Evolutionary conservation across 2,329 filamentous ascomycete species (phyloP).

Genomic region (Phyllosticta paracitricarpa): DNA sequence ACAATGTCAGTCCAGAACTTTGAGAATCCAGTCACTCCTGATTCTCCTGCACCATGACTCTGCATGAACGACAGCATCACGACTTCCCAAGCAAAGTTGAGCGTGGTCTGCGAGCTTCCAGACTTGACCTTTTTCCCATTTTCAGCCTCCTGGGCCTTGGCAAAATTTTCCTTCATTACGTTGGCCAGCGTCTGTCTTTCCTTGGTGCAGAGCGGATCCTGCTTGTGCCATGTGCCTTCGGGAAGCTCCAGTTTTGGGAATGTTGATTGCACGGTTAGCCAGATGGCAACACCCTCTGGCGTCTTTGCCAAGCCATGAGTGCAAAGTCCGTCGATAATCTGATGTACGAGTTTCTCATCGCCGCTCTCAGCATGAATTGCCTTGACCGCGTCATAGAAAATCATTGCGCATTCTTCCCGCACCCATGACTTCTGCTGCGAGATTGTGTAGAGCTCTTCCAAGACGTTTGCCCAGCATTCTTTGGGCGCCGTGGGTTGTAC

Average conservation of each 20-base stretch:
- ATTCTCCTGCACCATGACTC: conserved; percentile 15
- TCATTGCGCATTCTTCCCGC: conserved; percentile 75
- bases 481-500: conserved; percentile 47
- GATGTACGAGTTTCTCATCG: conserved; percentile 49
- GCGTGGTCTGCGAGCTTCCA: conserved; percentile 66
- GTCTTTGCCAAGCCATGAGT: conserved; percentile 63
- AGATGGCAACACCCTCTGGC: conserved; percentile 81
- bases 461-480: conserved; percentile 53
- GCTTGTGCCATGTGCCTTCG: conserved; percentile 60
- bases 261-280: conserved; percentile 58
- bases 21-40: conserved; percentile 43
- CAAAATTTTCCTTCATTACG: conserved; percentile 66
- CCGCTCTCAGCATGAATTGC: conserved; percentile 36
- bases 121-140: conserved; percentile 44
- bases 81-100: conserved; percentile 82
- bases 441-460: conserved; percentile 64
- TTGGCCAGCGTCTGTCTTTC: conserved; percentile 61
- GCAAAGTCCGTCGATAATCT: conserved; percentile 52
- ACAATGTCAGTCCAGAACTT: conserved; percentile 82
- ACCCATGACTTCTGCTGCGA: conserved; percentile 81
- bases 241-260: conserved; percentile 58
- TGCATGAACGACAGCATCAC: conserved; percentile 45
- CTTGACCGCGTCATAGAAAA: conserved; percentile 62
- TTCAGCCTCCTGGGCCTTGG: conserved; percentile 37
- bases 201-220: conserved; percentile 61